Conservation (phyloP, 202 grass and related monocot species). For the Zoysia matrella region DNA sequence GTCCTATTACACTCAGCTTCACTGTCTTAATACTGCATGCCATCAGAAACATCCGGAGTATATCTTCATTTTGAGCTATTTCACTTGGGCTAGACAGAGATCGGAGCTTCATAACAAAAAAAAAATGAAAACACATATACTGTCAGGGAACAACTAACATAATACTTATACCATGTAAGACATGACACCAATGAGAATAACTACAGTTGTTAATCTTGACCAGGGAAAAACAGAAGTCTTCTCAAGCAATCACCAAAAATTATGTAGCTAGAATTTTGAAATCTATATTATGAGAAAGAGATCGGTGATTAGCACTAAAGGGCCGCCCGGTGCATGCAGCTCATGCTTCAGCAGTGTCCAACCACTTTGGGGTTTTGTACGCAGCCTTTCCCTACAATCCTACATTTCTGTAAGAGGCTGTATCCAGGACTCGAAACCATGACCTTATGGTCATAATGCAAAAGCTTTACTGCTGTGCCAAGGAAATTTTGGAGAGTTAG, state of each 20-base stretch:
- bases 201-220: too few species aligned
- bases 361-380: too few species aligned
- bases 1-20: conserved; percentile 94
- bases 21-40: conserved; percentile 91
- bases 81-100: conserved; percentile 83
- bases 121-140: conserved; percentile 3
- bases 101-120: conserved; percentile 71
- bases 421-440: too few species aligned
- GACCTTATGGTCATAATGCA: neutral
- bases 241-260: neutral
- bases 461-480: neutral
- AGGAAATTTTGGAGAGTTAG: neutral
- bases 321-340: too few species aligned
- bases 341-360: too few species aligned
- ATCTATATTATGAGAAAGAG: neutral
- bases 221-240: too few species aligned
- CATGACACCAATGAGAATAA: conserved; percentile 11
- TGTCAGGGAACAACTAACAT: conserved; percentile 28
- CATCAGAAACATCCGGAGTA: conserved; percentile 92
- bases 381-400: too few species aligned
- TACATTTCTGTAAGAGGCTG: too few species aligned
- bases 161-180: conserved; percentile 12
- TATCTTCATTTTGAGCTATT: conserved; percentile 93
- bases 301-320: neutral
- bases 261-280: conserved; percentile 15